Percentiles rank a stretch among this genome's conserved stretches.
Evolutionary conservation across 768 basidiomycete species (phyloP).

Genomic region (Punctularia strigosozonata): DNA sequence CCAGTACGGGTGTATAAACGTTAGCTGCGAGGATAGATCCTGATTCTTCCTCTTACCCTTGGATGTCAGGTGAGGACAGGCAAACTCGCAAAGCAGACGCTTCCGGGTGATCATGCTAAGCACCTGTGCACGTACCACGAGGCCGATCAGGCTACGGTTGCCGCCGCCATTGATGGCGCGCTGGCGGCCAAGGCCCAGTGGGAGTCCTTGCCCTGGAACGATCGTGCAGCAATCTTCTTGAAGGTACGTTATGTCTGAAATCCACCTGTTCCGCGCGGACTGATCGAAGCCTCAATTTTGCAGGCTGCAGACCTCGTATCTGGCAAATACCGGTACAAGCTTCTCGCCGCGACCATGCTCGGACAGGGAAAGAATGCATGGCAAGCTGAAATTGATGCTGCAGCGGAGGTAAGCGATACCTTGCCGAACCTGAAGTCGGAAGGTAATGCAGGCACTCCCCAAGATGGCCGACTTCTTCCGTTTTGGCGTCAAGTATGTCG

Average conservation of each 20-base stretch:
- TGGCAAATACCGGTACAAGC: slow-evolving; percentile 90
- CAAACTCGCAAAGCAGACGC: slow-evolving; percentile 61
- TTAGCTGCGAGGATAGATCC: no score
- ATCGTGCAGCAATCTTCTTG: slow-evolving; percentile 95
- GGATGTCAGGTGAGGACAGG: slow-evolving; percentile 83
- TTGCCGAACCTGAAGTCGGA: slow-evolving; percentile 3
- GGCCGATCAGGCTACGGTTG: slow-evolving; percentile 67
- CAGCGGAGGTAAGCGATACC: slow-evolving; percentile 91
- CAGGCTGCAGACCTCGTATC: slow-evolving; percentile 91
- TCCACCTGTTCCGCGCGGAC: no score
- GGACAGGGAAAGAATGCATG: slow-evolving; percentile 99
- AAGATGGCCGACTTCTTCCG: slow-evolving; percentile 88
- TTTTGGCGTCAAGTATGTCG: slow-evolving; percentile 94
- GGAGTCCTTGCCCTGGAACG: slow-evolving; percentile 94
- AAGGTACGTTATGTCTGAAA: no score
- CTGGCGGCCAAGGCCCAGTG: slow-evolving; percentile 79
- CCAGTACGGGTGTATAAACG: slow-evolving; percentile 52
- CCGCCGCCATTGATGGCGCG: slow-evolving; percentile 76
- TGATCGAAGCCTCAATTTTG: no score
- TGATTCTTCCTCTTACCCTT: no score
- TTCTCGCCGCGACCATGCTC: slow-evolving; percentile 93
- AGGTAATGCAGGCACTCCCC: background rate
- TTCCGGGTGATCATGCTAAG: slow-evolving; percentile 79
- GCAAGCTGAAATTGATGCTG: slow-evolving; percentile 99
- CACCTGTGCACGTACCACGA: slow-evolving; percentile 83